phyloP scores from a whole-genome alignment of 1,284 basidiomycete genomes.

The Ustilago crameri region DNA sequence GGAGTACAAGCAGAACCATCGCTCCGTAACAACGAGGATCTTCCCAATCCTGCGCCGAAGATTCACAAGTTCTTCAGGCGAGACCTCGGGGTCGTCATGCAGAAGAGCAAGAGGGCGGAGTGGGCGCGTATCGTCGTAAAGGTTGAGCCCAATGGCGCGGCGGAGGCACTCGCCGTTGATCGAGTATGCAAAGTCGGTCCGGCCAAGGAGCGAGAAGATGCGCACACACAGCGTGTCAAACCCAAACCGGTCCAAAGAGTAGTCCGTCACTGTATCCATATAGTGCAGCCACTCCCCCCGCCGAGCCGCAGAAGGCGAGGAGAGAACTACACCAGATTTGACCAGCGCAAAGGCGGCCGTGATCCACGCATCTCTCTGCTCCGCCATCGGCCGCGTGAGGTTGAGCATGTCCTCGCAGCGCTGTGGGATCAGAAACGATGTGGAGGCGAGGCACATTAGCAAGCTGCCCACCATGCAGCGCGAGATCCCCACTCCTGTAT shows the following conservation, averaged over 20 bases:
- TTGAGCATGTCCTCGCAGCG: conserved; percentile 19
- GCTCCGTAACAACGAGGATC: conserved; percentile 16
- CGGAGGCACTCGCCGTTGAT: conserved; percentile 31
- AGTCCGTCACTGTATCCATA: conserved; percentile 10
- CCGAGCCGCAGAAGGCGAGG: neutral
- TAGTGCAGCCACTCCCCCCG: conserved; percentile 21
- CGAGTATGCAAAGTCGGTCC: conserved; percentile 26
- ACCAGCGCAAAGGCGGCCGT: conserved; percentile 27
- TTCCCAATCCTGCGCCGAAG: conserved; percentile 23
- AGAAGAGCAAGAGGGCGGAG: conserved; percentile 1
- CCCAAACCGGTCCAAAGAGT: conserved; percentile 31
- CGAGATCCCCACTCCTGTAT: conserved; percentile 13
- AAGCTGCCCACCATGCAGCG: conserved; percentile 30
- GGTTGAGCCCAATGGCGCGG: conserved; percentile 22
- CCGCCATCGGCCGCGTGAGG: conserved; percentile 12
- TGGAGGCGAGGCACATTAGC: conserved; percentile 26
- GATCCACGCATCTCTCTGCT: conserved; percentile 33
- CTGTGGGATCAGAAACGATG: conserved; percentile 24
- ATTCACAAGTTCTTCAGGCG: conserved; percentile 18
- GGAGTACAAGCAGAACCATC: conserved; percentile 31
- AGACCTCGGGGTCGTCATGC: conserved; percentile 8
- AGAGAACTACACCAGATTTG: conserved; percentile 9
- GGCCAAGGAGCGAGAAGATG: conserved; percentile 25
- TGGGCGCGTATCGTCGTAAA: conserved; percentile 25
- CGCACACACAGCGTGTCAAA: conserved; percentile 26